Evolutionary conservation across 2,329 filamentous ascomycete species (phyloP).

Genomic region (Xylariaceae sp.): DNA sequence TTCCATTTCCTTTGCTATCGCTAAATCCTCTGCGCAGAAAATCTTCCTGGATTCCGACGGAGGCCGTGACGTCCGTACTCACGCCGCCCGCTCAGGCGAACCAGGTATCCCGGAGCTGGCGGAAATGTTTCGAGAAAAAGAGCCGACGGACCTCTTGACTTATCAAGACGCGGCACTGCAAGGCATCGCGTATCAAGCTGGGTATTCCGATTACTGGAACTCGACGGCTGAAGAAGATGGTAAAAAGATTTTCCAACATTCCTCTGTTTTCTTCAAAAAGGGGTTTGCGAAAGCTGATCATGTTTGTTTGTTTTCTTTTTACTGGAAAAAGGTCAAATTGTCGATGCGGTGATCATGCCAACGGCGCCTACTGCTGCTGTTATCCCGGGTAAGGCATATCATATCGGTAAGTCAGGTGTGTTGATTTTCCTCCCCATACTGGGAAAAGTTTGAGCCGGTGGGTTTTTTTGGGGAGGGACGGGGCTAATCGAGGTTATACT

Average conservation of each 20-base stretch:
- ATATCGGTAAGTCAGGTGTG: constrained; percentile 21
- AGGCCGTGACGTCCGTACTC: constrained; percentile 34
- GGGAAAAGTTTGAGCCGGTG: not conserved
- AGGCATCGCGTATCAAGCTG: constrained; percentile 40
- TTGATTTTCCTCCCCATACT: too few relatives aligned
- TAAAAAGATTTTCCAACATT: constrained; percentile 24
- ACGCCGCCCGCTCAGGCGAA: constrained; percentile 44
- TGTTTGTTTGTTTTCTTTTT: not conserved
- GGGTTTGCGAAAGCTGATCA: not conserved
- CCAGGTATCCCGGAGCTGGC: constrained; percentile 38
- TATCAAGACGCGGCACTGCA: constrained; percentile 31
- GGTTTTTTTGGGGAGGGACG: not conserved
- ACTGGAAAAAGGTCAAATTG: constrained; percentile 36
- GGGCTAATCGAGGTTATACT: constrained; percentile 1
- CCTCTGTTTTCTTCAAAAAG: constrained; percentile 1
- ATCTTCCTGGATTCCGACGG: constrained; percentile 34
- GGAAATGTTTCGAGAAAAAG: not conserved
- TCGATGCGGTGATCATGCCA: constrained; percentile 51
- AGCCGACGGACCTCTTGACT: constrained; percentile 24
- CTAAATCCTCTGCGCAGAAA: not conserved
- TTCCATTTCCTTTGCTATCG: not conserved
- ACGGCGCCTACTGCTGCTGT: constrained; percentile 46
- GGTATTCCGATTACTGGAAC: constrained; percentile 62
- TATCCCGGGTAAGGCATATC: constrained; percentile 40
- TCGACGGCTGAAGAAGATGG: constrained; percentile 44